Evolutionary conservation across 2,329 filamentous ascomycete species (phyloP), one percentile per base, ranked within the genome.

Genomic region (Curvularia spicifera): DNA sequence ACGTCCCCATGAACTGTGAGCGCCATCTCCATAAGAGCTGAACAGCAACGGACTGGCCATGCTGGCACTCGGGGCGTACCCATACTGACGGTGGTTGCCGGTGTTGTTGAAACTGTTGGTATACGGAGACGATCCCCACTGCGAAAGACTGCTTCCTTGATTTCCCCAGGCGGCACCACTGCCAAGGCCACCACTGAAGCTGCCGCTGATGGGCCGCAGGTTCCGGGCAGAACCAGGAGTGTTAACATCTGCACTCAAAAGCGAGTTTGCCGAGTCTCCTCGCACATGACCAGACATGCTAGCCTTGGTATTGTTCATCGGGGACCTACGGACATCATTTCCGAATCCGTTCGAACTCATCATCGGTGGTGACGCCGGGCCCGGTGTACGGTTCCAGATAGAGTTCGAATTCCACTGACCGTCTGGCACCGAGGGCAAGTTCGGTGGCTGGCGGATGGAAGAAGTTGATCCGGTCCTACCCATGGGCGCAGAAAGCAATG

Each of bases 21-120:
- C 64, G 31, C 63, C 61, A 18, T 72, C 67, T 31, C 69, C 59
- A 51, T 75, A 81, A 5, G 76, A 74, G 57, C 76, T 76, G 59
- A 80, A 81, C 5, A 80, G 67, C 31, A 81, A 52, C 8, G 78
- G 78, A 57, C 77, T 80, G 7, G 71, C 72, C 65, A 79, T 72
- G 43, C 69, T 73, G 29, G 65, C 43, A 26, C 72, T 70, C 39
- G 66, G 58, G 2, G 56, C 50, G 24, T 60, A 54, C 35, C 61
- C 65, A 13, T 63, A 61, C 35, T 65, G 66, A 39, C 63, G 65
- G 35, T 37, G 35, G 15, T n/a, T 37, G 35, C 13, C 18, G 15
- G 35, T 3, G 44, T 68, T 59, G 44, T 66, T 67, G 42, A 60
- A 64, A 37, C 57, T 65, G 40, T 53, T 67, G 12, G 64, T 65